These are phyloP conservation scores for Ascomycota sp. DNA, from an alignment of 2,329 filamentous ascomycete genomes.

Conservation along the genomic window DNA sequence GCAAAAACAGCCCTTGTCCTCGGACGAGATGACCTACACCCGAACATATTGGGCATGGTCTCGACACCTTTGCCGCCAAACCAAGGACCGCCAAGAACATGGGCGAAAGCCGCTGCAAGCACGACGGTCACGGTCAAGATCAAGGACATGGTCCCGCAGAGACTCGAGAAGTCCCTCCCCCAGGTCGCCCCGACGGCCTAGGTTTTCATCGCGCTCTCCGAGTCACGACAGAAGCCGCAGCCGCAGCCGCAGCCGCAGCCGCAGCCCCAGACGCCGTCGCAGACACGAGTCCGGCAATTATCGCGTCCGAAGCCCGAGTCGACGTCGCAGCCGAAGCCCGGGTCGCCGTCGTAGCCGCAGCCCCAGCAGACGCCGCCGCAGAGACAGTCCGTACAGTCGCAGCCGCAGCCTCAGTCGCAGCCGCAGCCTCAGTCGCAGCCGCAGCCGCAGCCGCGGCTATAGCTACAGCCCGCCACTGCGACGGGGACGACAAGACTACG, in stretches of 20 bases:
- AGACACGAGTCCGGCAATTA: neutral
- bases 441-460: conserved; percentile 9
- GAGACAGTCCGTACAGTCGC: conserved; percentile 4
- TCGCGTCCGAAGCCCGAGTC: conserved; percentile 8
- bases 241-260: conserved; percentile 9
- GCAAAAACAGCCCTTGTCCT: conserved; percentile 41
- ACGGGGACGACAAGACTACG: conserved; percentile 5
- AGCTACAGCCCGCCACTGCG: conserved; percentile 7
- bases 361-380: conserved; percentile 1
- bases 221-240: conserved; percentile 11
- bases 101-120: neutral
- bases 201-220: neutral
- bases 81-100: conserved; percentile 33
- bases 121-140: conserved; percentile 8
- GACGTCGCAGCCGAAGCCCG: conserved; percentile 6
- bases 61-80: conserved; percentile 53
- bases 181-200: neutral
- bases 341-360: conserved; percentile 5
- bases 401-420: conserved; percentile 10
- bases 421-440: conserved; percentile 3
- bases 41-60: conserved; percentile 84
- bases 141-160: conserved; percentile 9
- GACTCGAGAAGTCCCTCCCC: conserved; percentile 11
- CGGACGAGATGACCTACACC: conserved; percentile 38
- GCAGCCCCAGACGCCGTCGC: conserved; percentile 4